These are phyloP conservation scores for Anisodus tanguticus DNA, from an alignment of 257 asterid genomes.

Conservation along the genomic window DNA sequence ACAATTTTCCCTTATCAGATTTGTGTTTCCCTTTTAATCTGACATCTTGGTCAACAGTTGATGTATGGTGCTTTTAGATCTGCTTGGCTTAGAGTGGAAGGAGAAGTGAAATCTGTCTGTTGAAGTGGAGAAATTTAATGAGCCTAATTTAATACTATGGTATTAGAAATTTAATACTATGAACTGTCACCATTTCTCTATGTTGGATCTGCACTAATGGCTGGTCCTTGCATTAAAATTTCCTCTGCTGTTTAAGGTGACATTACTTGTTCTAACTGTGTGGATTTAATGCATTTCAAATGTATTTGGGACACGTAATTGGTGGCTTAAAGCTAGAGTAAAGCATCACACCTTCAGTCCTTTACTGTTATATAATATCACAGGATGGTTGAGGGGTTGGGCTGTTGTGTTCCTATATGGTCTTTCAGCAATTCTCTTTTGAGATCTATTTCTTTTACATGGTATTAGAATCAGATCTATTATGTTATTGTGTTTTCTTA, in stretches of 20 bases:
- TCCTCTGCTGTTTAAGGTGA: not conserved
- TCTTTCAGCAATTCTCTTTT: not conserved
- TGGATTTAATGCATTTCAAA: constrained; percentile 11
- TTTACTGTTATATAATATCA: not conserved
- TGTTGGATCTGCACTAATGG: constrained; percentile 26
- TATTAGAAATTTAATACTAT: not conserved
- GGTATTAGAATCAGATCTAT: not conserved
- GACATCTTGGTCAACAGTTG: not conserved
- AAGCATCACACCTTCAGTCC: not conserved
- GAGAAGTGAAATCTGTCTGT: not conserved
- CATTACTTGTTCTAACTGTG: not conserved
- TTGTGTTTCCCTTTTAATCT: not conserved
- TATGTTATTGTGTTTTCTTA: not conserved
- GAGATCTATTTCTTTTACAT: not conserved
- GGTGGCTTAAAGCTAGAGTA: constrained; percentile 13
- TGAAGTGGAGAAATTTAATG: not conserved
- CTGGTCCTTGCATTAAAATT: not conserved
- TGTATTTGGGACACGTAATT: constrained; percentile 12
- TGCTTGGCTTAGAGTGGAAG: constrained; percentile 5
- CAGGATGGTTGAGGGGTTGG: constrained; percentile 7
- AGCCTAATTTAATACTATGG: not conserved
- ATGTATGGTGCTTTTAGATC: not conserved
- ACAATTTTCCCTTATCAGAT: constrained; percentile 20
- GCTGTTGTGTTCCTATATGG: not conserved
- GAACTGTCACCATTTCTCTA: constrained; percentile 14